Evolutionary conservation across 331 rosid species (phyloP).

Genomic region (Pyrus hybrid): DNA sequence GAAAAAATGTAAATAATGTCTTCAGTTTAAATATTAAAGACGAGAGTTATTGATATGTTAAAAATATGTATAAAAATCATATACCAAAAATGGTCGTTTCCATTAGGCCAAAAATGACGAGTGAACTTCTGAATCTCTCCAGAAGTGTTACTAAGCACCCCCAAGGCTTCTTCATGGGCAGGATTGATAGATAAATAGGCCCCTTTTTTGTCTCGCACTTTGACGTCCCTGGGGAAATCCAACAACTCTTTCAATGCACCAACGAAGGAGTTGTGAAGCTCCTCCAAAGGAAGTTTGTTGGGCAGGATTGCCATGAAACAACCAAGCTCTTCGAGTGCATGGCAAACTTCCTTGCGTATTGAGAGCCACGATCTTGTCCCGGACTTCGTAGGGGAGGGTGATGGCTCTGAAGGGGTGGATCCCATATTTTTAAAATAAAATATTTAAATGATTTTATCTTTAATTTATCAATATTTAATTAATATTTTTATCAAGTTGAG

Average conservation of each 20-base stretch:
- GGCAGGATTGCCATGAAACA: constrained; percentile 10
- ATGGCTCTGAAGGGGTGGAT: too few relatives aligned
- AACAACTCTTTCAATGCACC: not conserved
- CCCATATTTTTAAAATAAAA: too few relatives aligned
- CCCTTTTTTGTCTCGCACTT: not conserved
- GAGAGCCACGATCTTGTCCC: constrained; percentile 7
- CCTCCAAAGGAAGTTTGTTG: constrained; percentile 2
- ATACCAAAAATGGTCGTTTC: constrained; percentile 6
- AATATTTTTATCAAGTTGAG: too few relatives aligned
- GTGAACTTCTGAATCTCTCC: not conserved
- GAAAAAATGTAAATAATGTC: too few relatives aligned
- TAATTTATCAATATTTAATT: too few relatives aligned
- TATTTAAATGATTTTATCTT: too few relatives aligned
- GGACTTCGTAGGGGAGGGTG: too few relatives aligned
- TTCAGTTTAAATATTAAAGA: too few relatives aligned
- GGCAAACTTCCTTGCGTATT: not conserved
- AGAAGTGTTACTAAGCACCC: not conserved
- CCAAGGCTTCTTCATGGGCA: constrained; percentile 11
- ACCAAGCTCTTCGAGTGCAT: constrained; percentile 12
- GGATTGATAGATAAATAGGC: not conserved
- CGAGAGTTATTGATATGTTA: too few relatives aligned
- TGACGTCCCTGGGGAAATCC: not conserved
- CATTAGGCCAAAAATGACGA: constrained; percentile 13
- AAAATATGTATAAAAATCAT: not conserved
- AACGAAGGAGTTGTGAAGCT: constrained; percentile 10